A percentile compares a stretch with the other conserved stretches of the same genome.
Conservation (phyloP, 2,329 filamentous ascomycete genomes). For the Exophiala oligosperma region DNA sequence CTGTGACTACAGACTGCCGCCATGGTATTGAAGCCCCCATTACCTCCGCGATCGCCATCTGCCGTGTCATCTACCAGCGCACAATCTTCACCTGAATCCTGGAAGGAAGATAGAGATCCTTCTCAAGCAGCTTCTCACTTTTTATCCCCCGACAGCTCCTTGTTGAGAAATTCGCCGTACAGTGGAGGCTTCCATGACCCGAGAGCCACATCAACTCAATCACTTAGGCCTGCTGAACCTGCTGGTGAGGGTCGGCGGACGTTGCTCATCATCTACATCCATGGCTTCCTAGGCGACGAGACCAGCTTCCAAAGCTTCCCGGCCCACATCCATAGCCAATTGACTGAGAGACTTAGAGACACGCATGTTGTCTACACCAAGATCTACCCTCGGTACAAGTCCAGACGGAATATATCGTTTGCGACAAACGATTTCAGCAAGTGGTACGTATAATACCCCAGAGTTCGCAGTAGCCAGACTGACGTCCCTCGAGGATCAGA, state of each 20-base stretch:
- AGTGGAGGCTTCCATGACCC: slow-evolving; percentile 30
- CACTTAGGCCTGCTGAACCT: slow-evolving; percentile 34
- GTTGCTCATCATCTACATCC: slow-evolving; percentile 78
- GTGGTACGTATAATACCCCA: slow-evolving; percentile 54
- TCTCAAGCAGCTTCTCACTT: neutral
- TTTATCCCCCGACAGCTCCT: neutral
- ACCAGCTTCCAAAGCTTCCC: slow-evolving; percentile 87
- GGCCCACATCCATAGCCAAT: slow-evolving; percentile 76
- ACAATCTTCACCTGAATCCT: neutral
- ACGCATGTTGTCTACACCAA: slow-evolving; percentile 84
- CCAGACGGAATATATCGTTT: slow-evolving; percentile 52
- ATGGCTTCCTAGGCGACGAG: slow-evolving; percentile 88
- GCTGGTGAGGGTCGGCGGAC: slow-evolving; percentile 41
- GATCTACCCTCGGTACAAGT: slow-evolving; percentile 48
- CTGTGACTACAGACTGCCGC: slow-evolving; percentile 1
- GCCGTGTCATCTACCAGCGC: neutral
- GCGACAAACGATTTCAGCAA: slow-evolving; percentile 79
- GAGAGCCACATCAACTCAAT: slow-evolving; percentile 33
- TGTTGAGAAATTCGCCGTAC: slow-evolving; percentile 1
- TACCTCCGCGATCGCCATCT: slow-evolving; percentile 8
- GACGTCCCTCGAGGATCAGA: slow-evolving; percentile 55
- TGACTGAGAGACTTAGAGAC: slow-evolving; percentile 65
- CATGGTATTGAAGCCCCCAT: slow-evolving; percentile 15
- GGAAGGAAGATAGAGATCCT: neutral
- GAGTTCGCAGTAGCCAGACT: neutral